Conservation (phyloP, 2,329 filamentous ascomycete species). For the Arthrobotrys sphaeroides region DNA sequence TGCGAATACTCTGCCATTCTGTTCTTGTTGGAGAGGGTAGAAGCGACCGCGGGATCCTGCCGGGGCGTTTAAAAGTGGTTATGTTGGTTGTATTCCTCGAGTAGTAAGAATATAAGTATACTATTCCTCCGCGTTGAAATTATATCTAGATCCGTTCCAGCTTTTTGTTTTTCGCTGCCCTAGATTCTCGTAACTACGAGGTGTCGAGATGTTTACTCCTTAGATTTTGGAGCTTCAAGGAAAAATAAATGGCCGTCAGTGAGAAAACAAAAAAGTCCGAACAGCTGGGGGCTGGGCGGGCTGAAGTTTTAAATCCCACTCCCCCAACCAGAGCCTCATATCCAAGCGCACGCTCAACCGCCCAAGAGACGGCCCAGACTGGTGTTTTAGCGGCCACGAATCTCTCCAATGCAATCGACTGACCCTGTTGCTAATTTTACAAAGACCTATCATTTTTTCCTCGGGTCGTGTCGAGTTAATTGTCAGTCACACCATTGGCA, state of each 20-base stretch:
- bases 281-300: constrained; percentile 3
- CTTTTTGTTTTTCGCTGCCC: not conserved
- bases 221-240: not conserved
- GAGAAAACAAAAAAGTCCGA: not conserved
- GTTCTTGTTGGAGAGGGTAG: constrained; percentile 1
- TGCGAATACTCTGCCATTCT: constrained; percentile 41
- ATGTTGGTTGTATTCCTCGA: no score
- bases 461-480: constrained; percentile 24
- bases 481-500: constrained; percentile 22
- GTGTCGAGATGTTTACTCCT: constrained; percentile 1
- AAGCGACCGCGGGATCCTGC: constrained; percentile 7
- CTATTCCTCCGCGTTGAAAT: no score
- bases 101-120: no score
- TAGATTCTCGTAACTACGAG: not conserved
- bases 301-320: constrained; percentile 14
- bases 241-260: not conserved
- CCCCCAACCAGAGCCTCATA: not conserved
- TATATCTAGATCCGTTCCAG: no score
- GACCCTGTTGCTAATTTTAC: constrained; percentile 13
- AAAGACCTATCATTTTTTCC: constrained; percentile 1
- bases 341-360: not conserved
- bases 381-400: not conserved
- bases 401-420: constrained; percentile 7
- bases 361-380: constrained; percentile 12
- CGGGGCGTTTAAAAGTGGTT: no score